These are phyloP conservation scores for Leptographium radiaticola DNA, from an alignment of 2,329 filamentous ascomycete genomes.

Conservation along the genomic window DNA sequence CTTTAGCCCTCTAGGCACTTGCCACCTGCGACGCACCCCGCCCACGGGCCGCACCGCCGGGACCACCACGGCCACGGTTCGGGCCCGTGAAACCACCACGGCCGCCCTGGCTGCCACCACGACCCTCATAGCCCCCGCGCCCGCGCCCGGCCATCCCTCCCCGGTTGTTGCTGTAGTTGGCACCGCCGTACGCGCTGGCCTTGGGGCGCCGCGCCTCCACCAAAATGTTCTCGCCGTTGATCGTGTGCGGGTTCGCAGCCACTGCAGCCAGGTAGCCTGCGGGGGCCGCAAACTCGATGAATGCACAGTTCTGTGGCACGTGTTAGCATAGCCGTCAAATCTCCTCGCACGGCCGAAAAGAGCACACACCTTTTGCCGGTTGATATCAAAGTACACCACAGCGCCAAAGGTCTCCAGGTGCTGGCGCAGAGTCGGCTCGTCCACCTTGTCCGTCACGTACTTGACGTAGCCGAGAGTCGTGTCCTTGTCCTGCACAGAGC, in stretches of 20 bases:
- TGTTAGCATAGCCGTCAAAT: background rate
- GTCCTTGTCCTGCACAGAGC: conserved; percentile 53
- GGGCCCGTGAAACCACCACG: conserved; percentile 59
- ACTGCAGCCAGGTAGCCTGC: conserved; percentile 76
- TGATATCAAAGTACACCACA: conserved; percentile 62
- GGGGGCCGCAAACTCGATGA: conserved; percentile 78
- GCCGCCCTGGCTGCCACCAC: conserved; percentile 44
- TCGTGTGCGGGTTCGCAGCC: conserved; percentile 69
- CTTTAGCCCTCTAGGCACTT: conserved; percentile 29
- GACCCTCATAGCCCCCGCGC: conserved; percentile 50
- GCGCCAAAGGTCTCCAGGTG: conserved; percentile 61
- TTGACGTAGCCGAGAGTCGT: conserved; percentile 83
- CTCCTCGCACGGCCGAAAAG: background rate
- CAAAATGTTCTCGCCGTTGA: conserved; percentile 69
- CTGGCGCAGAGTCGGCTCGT: conserved; percentile 56
- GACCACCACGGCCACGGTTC: conserved; percentile 46
- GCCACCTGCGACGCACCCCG: conserved; percentile 46
- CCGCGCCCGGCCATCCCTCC: conserved; percentile 49
- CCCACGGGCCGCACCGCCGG: conserved; percentile 52
- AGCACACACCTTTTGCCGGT: conserved; percentile 60
- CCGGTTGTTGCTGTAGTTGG: conserved; percentile 50
- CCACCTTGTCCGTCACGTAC: conserved; percentile 83
- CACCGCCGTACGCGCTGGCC: conserved; percentile 54
- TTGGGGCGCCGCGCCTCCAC: conserved; percentile 85
- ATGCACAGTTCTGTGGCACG: conserved; percentile 70